Conservation (phyloP, 2,329 filamentous ascomycete genomes). For the Zopfia rhizophila region DNA sequence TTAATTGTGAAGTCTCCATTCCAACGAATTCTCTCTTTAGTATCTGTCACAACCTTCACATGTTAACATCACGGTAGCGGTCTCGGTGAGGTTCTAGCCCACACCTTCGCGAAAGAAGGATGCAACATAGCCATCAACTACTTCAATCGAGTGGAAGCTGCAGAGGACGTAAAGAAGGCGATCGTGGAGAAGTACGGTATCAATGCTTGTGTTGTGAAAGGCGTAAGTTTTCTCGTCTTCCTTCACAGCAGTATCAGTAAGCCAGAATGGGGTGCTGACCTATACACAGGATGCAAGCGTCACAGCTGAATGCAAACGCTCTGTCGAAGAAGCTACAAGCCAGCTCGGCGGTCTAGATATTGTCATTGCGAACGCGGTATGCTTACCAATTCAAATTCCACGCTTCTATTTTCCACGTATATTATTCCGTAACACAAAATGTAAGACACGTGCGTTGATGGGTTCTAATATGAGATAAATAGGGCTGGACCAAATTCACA, state of each 20-base stretch:
- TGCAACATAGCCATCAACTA: constrained; percentile 81
- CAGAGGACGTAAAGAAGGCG: constrained; percentile 66
- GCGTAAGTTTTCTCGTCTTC: constrained; percentile 54
- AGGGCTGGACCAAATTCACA: constrained; percentile 72
- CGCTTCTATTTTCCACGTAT: too few relatives aligned
- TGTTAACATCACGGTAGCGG: constrained; percentile 63
- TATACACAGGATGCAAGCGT: constrained; percentile 71
- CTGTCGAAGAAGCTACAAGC: constrained; percentile 69
- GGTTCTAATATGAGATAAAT: too few relatives aligned
- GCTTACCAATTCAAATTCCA: constrained; percentile 29
- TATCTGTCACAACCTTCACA: not conserved
- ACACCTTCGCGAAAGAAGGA: constrained; percentile 74
- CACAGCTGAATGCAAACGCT: constrained; percentile 66
- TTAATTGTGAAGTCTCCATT: not conserved
- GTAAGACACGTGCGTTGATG: too few relatives aligned
- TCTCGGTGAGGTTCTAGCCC: constrained; percentile 74
- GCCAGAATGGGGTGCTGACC: not conserved
- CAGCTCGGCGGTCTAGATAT: constrained; percentile 78
- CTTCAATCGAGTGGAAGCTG: constrained; percentile 68
- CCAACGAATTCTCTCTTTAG: not conserved
- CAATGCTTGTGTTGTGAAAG: constrained; percentile 68
- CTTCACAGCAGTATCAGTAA: not conserved
- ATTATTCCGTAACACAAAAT: too few relatives aligned
- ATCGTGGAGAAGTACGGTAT: constrained; percentile 63
- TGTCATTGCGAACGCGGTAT: constrained; percentile 77